These are phyloP conservation scores for Solanum pinnatisectum DNA, from an alignment of 257 asterid genomes.

Conservation along the genomic window DNA sequence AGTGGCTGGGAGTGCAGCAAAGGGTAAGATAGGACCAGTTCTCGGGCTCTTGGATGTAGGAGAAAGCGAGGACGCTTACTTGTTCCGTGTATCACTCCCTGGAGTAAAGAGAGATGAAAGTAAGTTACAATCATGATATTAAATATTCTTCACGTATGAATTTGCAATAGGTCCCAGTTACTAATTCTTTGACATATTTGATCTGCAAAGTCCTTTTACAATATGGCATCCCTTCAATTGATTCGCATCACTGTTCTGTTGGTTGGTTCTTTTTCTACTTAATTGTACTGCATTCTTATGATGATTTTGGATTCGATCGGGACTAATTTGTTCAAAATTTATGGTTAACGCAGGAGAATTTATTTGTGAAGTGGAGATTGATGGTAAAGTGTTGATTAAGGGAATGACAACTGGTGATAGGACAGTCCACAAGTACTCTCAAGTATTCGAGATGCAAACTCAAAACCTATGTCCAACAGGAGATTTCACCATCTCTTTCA, in stretches of 20 bases:
- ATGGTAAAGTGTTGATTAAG: slow-evolving; percentile 54
- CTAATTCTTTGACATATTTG: background rate
- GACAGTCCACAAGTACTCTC: slow-evolving; percentile 31
- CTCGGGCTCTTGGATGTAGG: slow-evolving; percentile 69
- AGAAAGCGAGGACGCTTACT: slow-evolving; percentile 61
- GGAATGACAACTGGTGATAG: slow-evolving; percentile 64
- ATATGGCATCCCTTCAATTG: background rate
- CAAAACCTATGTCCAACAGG: slow-evolving; percentile 80
- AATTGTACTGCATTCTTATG: background rate
- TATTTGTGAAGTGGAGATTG: slow-evolving; percentile 67
- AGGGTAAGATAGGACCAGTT: slow-evolving; percentile 55
- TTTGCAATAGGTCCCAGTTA: background rate
- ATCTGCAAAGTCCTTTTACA: background rate
- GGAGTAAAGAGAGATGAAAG: slow-evolving; percentile 85
- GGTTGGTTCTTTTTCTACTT: background rate
- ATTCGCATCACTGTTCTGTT: background rate
- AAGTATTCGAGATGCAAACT: slow-evolving; percentile 62
- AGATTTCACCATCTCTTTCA: slow-evolving; percentile 58
- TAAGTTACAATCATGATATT: slow-evolving; percentile 17
- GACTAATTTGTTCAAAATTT: background rate
- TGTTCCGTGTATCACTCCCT: slow-evolving; percentile 83
- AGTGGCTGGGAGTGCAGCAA: slow-evolving; percentile 69
- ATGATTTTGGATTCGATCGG: background rate
- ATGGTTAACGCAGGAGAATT: slow-evolving; percentile 46
- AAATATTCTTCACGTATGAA: background rate